These are phyloP conservation scores for Paramyrothecium roridum DNA, from an alignment of 2,329 filamentous ascomycete genomes.

Conservation along the genomic window DNA sequence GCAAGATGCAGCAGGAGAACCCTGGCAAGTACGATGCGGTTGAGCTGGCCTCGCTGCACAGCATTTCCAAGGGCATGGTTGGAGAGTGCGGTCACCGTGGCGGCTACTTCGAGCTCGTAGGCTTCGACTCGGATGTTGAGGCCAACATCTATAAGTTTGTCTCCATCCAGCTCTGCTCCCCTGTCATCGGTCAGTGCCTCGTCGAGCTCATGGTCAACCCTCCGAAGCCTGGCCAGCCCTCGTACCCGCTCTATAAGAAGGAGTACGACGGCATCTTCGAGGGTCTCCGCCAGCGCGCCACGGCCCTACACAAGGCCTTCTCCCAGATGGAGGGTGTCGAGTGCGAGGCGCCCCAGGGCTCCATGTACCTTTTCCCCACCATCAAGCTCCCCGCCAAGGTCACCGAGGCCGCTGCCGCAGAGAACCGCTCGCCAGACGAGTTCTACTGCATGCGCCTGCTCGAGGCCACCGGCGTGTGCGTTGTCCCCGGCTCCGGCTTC, in stretches of 20 bases:
- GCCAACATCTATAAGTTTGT: slow-evolving; percentile 98
- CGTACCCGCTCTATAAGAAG: slow-evolving; percentile 75
- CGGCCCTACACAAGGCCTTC: slow-evolving; percentile 86
- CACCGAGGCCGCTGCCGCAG: slow-evolving; percentile 68
- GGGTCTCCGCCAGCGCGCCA: slow-evolving; percentile 75
- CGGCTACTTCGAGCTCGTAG: slow-evolving; percentile 94
- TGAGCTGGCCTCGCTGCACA: slow-evolving; percentile 90
- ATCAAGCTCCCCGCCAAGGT: slow-evolving; percentile 79
- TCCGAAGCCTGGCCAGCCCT: slow-evolving; percentile 77
- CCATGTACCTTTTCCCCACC: slow-evolving; percentile 98
- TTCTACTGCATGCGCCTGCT: slow-evolving; percentile 92
- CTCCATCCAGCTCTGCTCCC: slow-evolving; percentile 93
- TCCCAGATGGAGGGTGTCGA: slow-evolving; percentile 93
- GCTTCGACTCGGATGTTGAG: slow-evolving; percentile 81
- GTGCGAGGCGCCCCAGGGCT: slow-evolving; percentile 84
- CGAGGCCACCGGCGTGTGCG: slow-evolving; percentile 90
- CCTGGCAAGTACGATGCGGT: slow-evolving; percentile 78
- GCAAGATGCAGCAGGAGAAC: slow-evolving; percentile 72
- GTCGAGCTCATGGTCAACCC: slow-evolving; percentile 99
- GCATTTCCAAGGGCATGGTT: slow-evolving; percentile 96
- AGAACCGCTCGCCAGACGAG: slow-evolving; percentile 77
- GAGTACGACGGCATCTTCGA: slow-evolving; percentile 84
- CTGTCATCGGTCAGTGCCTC: slow-evolving; percentile 92
- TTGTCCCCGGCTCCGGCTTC: slow-evolving; percentile 89
- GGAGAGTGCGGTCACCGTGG: slow-evolving; percentile 97